Percentiles rank a stretch among this genome's conserved stretches.
These are phyloP conservation scores for Yamadazyma dendronema DNA, from an alignment of 1,139 yeast species.

Conservation along the genomic window DNA sequence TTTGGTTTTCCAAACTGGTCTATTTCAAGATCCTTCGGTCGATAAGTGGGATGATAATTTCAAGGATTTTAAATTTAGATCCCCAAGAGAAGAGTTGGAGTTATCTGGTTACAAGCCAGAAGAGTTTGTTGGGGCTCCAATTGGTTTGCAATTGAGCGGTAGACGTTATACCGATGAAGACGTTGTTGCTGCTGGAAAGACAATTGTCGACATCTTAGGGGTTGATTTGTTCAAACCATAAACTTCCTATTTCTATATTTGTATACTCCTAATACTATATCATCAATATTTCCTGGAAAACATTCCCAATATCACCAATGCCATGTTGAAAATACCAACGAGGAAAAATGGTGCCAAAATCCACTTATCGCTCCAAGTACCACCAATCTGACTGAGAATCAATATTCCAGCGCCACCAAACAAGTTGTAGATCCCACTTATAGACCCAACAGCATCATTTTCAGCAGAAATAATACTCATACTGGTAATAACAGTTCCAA, in stretches of 20 bases:
- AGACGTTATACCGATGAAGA: constrained; percentile 41
- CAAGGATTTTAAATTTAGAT: constrained; percentile 31
- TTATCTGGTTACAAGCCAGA: constrained; percentile 32
- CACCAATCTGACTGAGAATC: constrained; percentile 59
- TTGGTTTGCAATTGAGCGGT: constrained; percentile 39
- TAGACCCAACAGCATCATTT: constrained; percentile 51
- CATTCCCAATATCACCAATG: neutral
- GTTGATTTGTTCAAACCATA: constrained; percentile 19
- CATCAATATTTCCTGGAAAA: neutral
- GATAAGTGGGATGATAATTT: constrained; percentile 42
- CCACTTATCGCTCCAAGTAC: constrained; percentile 57
- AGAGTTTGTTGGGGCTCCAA: constrained; percentile 36
- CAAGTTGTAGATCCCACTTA: constrained; percentile 66
- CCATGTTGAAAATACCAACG: constrained; percentile 43
- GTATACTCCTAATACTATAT: neutral
- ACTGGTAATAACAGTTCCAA: constrained; percentile 56
- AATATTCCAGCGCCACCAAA: constrained; percentile 72
- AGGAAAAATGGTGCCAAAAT: constrained; percentile 59
- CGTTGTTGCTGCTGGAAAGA: constrained; percentile 40
- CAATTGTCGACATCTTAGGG: constrained; percentile 27
- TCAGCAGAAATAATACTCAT: constrained; percentile 41
- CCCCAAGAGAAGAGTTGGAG: constrained; percentile 44
- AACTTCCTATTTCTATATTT: too few species aligned
- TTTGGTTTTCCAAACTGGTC: constrained; percentile 59
- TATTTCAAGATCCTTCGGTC: constrained; percentile 51